phyloP scores from a whole-genome alignment of 2,329 filamentous ascomycete genomes.

The Pseudonectria buxi region DNA sequence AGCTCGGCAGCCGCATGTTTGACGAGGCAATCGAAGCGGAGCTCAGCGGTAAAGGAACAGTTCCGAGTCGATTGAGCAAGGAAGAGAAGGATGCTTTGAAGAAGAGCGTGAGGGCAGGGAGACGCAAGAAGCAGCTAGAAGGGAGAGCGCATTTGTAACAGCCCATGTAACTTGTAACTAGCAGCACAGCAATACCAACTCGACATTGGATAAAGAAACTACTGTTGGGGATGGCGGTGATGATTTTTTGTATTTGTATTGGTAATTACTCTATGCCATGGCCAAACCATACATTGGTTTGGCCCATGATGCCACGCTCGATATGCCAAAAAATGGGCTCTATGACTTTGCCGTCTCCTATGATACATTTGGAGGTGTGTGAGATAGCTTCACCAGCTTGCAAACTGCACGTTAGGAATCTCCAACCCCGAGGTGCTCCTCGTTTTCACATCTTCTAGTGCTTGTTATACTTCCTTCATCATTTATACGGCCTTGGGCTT shows the following conservation, averaged over 20 bases:
- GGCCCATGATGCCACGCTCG: too few relatives aligned
- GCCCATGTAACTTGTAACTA: too few relatives aligned
- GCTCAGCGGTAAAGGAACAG: conserved; percentile 27
- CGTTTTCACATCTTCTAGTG: too few relatives aligned
- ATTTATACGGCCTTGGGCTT: conserved; percentile 28
- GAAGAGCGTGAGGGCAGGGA: conserved; percentile 38
- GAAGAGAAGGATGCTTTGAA: conserved; percentile 44
- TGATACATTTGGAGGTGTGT: too few relatives aligned
- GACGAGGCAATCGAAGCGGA: conserved; percentile 41
- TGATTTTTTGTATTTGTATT: too few relatives aligned
- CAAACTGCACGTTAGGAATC: too few relatives aligned
- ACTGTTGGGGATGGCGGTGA: too few relatives aligned
- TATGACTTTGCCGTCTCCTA: too few relatives aligned
- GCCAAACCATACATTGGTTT: neutral
- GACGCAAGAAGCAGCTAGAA: conserved; percentile 42
- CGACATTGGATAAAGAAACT: too few relatives aligned
- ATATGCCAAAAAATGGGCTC: neutral
- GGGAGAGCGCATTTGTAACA: conserved; percentile 44
- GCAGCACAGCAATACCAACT: too few relatives aligned
- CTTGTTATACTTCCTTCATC: neutral
- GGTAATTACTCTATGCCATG: neutral
- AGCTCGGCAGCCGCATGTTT: conserved; percentile 65
- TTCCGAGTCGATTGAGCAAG: conserved; percentile 37
- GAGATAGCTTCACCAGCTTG: too few relatives aligned
- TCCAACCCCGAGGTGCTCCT: too few relatives aligned